Conservation (phyloP, 192 early-diverging fungal genomes). For the Allomyces arbusculus region DNA sequence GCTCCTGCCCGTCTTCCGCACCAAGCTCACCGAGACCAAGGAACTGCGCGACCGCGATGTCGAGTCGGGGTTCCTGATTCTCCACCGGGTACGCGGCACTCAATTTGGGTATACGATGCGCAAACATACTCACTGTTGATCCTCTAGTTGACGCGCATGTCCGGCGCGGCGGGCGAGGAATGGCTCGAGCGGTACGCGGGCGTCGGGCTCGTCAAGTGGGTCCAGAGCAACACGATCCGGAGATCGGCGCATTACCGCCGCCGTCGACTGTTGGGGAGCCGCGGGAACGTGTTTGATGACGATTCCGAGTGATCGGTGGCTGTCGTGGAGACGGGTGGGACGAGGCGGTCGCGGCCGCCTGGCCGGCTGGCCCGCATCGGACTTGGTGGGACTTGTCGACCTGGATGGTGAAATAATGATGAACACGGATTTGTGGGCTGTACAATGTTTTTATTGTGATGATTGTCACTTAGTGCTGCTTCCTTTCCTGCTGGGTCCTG, state of each 20-base stretch:
- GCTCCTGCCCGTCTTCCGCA: not conserved
- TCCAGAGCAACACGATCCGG: not conserved
- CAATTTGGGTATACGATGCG: not conserved
- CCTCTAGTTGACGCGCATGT: not conserved
- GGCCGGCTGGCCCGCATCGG: no score
- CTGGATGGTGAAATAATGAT: no score
- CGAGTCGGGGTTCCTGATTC: not conserved
- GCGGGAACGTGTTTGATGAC: no score
- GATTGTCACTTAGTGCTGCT: no score
- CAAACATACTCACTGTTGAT: not conserved
- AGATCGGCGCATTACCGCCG: not conserved
- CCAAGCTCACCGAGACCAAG: not conserved
- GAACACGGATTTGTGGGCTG: no score
- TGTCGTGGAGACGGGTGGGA: no score
- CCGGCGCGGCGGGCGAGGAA: not conserved
- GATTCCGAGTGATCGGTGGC: no score
- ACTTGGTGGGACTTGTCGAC: no score
- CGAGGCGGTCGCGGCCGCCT: no score
- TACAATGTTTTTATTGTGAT: no score
- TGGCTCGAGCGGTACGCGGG: not conserved
- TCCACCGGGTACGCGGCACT: not conserved
- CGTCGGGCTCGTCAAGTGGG: not conserved
- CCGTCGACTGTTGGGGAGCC: no score
- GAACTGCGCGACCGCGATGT: not conserved
- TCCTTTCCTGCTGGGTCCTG: no score